Evolutionary conservation across 2,329 filamentous ascomycete genomes (phyloP).

Genomic region (Aspergillus pseudoglaucus): DNA sequence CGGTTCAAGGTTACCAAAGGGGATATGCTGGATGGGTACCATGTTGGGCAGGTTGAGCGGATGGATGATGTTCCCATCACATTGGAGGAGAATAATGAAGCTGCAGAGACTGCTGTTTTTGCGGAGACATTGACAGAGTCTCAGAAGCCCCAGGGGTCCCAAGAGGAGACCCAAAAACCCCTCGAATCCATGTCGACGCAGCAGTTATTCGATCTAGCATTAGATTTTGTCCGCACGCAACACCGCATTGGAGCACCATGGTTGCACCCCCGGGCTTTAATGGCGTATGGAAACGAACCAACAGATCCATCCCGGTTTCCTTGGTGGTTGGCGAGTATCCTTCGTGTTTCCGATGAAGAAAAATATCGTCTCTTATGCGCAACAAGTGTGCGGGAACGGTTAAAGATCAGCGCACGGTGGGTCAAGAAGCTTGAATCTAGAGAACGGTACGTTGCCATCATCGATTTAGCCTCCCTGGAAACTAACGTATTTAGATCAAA

Average conservation of each 20-base stretch:
- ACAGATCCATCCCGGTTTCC: slow-evolving; percentile 71
- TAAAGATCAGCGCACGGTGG: slow-evolving; percentile 80
- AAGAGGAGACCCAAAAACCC: slow-evolving; percentile 7
- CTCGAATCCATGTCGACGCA: slow-evolving; percentile 58
- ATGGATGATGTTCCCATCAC: slow-evolving; percentile 75
- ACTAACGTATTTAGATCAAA: slow-evolving; percentile 14
- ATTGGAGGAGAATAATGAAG: slow-evolving; percentile 72
- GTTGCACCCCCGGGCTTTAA: slow-evolving; percentile 65
- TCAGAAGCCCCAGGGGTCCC: slow-evolving; percentile 11
- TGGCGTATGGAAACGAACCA: slow-evolving; percentile 71
- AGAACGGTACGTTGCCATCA: slow-evolving; percentile 55
- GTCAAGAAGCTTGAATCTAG: slow-evolving; percentile 64
- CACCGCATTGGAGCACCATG: slow-evolving; percentile 63
- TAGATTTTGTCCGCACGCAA: slow-evolving; percentile 64
- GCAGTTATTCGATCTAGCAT: slow-evolving; percentile 59
- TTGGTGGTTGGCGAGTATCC: slow-evolving; percentile 82
- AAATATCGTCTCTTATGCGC: slow-evolving; percentile 71
- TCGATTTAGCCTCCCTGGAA: no score
- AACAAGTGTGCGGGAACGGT: slow-evolving; percentile 67
- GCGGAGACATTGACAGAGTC: slow-evolving; percentile 12
- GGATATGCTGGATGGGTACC: slow-evolving; percentile 68
- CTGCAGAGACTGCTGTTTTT: slow-evolving; percentile 51
- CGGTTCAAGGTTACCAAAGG: slow-evolving; percentile 64
- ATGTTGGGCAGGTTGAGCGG: slow-evolving; percentile 66
- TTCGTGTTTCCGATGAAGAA: slow-evolving; percentile 69